phyloP scores from a whole-genome alignment of 75 land plant species.

The Sequoia sempervirens region DNA sequence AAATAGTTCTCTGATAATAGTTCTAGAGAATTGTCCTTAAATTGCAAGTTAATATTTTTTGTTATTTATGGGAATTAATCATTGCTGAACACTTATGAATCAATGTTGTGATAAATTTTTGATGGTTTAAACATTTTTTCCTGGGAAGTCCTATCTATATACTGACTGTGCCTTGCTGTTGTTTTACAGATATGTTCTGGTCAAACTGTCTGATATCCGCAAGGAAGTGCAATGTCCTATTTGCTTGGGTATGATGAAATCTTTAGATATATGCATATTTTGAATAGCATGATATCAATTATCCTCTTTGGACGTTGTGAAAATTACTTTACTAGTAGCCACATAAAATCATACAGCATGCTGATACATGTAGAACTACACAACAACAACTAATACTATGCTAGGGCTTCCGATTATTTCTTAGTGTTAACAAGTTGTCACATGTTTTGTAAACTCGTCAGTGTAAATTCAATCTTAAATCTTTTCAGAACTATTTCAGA shows the following conservation, averaged over 20 bases:
- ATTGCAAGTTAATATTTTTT: background rate
- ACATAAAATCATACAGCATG: background rate
- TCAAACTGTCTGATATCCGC: conserved; percentile 43
- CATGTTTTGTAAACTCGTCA: background rate
- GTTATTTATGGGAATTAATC: background rate
- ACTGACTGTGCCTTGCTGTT: background rate
- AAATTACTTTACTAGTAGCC: background rate
- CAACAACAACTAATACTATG: background rate
- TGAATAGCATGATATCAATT: background rate
- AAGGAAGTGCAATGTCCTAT: conserved; percentile 68
- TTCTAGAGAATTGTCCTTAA: background rate
- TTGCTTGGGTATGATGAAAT: conserved; percentile 39
- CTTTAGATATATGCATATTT: background rate
- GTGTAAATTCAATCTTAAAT: background rate
- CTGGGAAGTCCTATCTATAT: background rate
- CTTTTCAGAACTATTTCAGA: background rate
- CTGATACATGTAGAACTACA: background rate
- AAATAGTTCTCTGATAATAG: background rate
- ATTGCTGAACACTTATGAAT: background rate
- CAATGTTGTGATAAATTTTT: background rate
- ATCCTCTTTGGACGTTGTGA: background rate
- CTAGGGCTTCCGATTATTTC: background rate
- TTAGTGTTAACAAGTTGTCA: background rate
- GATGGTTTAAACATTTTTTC: background rate
- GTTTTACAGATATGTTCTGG: conserved; percentile 32